Evolutionary conservation across 768 basidiomycete genomes (phyloP).

Genomic region (Glaciozyma antarctica): DNA sequence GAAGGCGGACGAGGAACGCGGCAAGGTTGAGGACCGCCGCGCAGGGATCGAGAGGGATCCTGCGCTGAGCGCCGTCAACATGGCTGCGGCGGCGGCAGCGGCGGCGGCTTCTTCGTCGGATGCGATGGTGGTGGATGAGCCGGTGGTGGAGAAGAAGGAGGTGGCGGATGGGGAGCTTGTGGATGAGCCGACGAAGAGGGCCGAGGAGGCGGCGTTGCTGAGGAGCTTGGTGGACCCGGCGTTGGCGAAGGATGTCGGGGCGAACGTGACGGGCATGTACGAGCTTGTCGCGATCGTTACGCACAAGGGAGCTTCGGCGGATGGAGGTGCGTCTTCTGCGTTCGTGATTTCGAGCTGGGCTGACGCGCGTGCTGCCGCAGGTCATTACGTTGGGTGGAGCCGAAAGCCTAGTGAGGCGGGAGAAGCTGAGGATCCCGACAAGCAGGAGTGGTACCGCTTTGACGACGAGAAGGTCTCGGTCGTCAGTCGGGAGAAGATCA

Average conservation of each 20-base stretch:
- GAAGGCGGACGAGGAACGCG: constrained; percentile 37
- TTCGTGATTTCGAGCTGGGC: neutral
- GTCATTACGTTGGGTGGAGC: constrained; percentile 85
- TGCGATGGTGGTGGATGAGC: constrained; percentile 24
- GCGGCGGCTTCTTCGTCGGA: constrained; percentile 5
- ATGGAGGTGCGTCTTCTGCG: constrained; percentile 52
- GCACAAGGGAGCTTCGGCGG: constrained; percentile 91
- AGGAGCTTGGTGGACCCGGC: constrained; percentile 55
- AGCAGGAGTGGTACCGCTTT: constrained; percentile 71
- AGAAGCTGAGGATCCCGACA: constrained; percentile 51
- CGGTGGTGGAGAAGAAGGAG: constrained; percentile 3
- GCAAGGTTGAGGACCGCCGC: neutral
- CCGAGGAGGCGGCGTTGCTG: constrained; percentile 58
- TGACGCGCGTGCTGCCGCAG: constrained; percentile 21
- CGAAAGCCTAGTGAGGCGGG: constrained; percentile 37
- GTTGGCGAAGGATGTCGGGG: constrained; percentile 59
- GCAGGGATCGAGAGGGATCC: neutral
- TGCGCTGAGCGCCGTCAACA: neutral
- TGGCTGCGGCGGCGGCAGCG: neutral
- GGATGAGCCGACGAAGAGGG: constrained; percentile 56
- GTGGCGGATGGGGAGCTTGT: constrained; percentile 45
- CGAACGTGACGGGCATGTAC: constrained; percentile 72
- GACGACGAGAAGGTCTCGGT: constrained; percentile 85
- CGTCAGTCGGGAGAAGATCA: constrained; percentile 74
- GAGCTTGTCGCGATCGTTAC: constrained; percentile 93